phyloP scores from a whole-genome alignment of 441 rosid species.

The Gossypium laxum region DNA sequence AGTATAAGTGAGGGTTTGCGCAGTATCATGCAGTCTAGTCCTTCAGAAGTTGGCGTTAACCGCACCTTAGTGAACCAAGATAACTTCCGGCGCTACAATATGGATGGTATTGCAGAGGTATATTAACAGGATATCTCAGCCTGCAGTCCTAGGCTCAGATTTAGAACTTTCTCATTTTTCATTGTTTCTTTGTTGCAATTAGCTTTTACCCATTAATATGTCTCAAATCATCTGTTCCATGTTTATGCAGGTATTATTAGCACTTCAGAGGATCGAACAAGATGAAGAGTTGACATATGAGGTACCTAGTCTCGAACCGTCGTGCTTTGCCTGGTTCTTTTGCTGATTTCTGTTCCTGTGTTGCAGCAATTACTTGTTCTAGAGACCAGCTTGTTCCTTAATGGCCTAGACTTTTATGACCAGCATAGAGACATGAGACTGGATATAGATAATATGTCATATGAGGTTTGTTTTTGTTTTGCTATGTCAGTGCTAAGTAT shows the following conservation, averaged over 20 bases:
- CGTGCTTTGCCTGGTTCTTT: neutral
- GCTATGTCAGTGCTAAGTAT: neutral
- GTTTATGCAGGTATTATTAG: constrained; percentile 49
- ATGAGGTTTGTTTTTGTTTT: constrained; percentile 53
- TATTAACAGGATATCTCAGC: constrained; percentile 14
- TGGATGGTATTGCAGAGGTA: constrained; percentile 96
- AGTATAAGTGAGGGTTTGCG: constrained; percentile 32
- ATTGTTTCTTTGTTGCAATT: neutral
- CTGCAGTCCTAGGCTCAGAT: constrained; percentile 11
- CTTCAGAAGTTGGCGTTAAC: constrained; percentile 41
- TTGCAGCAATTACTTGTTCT: constrained; percentile 70
- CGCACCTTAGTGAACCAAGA: constrained; percentile 39
- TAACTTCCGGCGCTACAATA: constrained; percentile 44
- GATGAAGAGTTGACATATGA: constrained; percentile 75
- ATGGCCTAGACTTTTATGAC: constrained; percentile 61
- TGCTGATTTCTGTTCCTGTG: constrained; percentile 12
- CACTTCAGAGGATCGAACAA: constrained; percentile 80
- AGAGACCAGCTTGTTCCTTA: constrained; percentile 63
- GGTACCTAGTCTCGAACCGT: constrained; percentile 32
- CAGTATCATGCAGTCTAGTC: constrained; percentile 43
- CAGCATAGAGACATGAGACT: constrained; percentile 93
- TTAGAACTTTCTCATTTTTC: neutral
- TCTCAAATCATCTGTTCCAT: constrained; percentile 3
- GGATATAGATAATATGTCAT: constrained; percentile 93
- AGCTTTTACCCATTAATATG: neutral